Percentiles rank a stretch among this genome's conserved stretches.
These are phyloP conservation scores for Aspergillus bertholletiae DNA, from an alignment of 495 filamentous ascomycete genomes.

Conservation along the genomic window DNA sequence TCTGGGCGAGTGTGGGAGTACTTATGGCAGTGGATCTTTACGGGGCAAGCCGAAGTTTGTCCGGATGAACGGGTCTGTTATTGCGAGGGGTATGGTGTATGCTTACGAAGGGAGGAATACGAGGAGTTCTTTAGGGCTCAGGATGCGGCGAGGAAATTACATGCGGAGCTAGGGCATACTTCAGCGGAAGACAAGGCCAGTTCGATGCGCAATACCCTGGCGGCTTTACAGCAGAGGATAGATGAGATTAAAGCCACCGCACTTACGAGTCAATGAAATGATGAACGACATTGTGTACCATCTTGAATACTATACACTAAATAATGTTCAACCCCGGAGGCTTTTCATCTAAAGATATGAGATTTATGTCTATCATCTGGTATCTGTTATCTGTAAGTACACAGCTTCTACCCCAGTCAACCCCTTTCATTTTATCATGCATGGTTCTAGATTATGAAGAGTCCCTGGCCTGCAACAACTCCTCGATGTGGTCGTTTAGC, in stretches of 20 bases:
- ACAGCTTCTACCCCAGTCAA: not conserved
- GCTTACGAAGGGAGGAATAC: constrained; percentile 1
- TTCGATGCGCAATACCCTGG: not conserved
- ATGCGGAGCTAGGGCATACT: not conserved
- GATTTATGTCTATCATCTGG: not conserved
- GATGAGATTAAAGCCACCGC: not conserved
- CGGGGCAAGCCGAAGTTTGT: constrained; percentile 24
- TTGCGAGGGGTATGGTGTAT: constrained; percentile 35
- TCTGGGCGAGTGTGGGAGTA: constrained; percentile 67
- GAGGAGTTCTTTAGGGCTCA: not conserved
- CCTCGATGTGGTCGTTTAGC: constrained; percentile 36
- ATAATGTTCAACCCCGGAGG: not conserved
- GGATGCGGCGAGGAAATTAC: not conserved
- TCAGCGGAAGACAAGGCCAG: not conserved
- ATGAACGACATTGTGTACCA: not conserved
- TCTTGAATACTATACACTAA: not conserved
- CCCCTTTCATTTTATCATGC: no score
- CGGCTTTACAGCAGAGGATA: not conserved
- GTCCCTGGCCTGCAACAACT: constrained; percentile 22
- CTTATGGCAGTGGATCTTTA: constrained; percentile 58
- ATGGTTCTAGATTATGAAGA: not conserved
- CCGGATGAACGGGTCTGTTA: constrained; percentile 34
- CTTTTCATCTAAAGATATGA: not conserved
- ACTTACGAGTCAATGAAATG: not conserved
- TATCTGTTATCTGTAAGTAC: not conserved